Evolutionary conservation across 352 stramenopile species (phyloP), one percentile per base, ranked within the genome.

Genomic region (Plasmopara muralis): DNA sequence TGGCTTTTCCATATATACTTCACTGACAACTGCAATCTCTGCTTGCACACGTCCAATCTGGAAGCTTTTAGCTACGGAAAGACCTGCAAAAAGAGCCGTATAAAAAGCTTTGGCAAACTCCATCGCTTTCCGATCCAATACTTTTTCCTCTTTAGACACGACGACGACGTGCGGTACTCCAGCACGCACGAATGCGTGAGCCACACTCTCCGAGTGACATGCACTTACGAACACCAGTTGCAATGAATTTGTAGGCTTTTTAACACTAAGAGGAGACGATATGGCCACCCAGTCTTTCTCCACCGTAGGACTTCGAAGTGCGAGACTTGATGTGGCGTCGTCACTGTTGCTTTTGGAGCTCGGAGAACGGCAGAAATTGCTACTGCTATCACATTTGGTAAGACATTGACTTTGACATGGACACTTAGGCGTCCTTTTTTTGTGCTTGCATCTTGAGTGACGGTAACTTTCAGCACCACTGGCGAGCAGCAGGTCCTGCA

Each of bases 131-230:
- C 20, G 20, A 25, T 25, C 20, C 20, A 25, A 3, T 25, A 25
- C 20, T 25, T 3, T 25, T 25, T 25, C 20, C 20, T 25, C 74
- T 39, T 82, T 85, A 10, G 82, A 86, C 1, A 97, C 87, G 33
- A 93, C 87, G 10, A 97, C 80, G 2, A 97, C 89, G 43, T 97
- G 89, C 2, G 84, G 83, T 30, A 97, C 85, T 6, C 89, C 89
- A 1, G 85, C 89, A 38, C 74, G 72, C 46, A 95, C 89, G 48
- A 97, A 96, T 0, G 88, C 87, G 40, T 93, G 68, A 5, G 85
- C 89, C 8, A 89, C 85, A 51, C 72, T 83, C 49, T 96, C 83
- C 16, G 85, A 96, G 62, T 95, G 80, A 50, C 89, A 96, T 15
- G 89, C 85, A 60, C 79, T 95, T 38, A 96, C 77, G 44, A 97